Evolutionary conservation across 2,329 filamentous ascomycete genomes (phyloP), one percentile per base, ranked within the genome.

Genomic region (Epichloe scottii): DNA sequence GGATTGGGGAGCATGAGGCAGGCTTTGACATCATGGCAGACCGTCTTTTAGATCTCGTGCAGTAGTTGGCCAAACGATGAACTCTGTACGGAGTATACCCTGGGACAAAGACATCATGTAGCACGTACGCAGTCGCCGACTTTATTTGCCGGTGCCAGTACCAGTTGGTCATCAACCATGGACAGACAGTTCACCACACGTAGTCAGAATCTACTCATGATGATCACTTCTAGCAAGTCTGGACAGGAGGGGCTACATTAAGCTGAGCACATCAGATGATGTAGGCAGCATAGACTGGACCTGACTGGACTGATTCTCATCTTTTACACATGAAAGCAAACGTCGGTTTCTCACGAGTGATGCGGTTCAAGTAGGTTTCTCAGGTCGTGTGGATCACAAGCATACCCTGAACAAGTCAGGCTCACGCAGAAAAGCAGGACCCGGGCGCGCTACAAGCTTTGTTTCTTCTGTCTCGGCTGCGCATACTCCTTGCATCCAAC

Each of bases 21-120:
- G 68, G 68, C 1, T 60, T 70, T 37, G 49, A 62, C 21, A 57
- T 58, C 17, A 49, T 69, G 50, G 62, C 63, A 12, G 50, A 57
- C 44, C 57, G 56, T 44, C 51, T 70, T 45, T 53, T 56, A 41
- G 54, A 61, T 40, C 15, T 59, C 14, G 19, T 50, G 26, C 21
- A 44, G 50, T 43, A 38, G 15, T n/a, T 43, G 0, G 8, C 33
- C 30, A 33, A 19, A 15, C 11, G 5, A 17, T 39, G 38, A 30
- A 8, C 30, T 30, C 30, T 30, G 38, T 40, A 19, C n/a, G 7
- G n/a, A 19, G n/a, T 3, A 19, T 17, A 10, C n/a, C 8, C 10
- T 11, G 38, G 11, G 40, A 42, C 37, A 38, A 38, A n/a, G 14
- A 38, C 37, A 30, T 30, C 3, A 11, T 4, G 4, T 30, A 4